These are phyloP conservation scores for Phytophthora citrophthora DNA, from an alignment of 352 stramenopile genomes.

Conservation along the genomic window DNA sequence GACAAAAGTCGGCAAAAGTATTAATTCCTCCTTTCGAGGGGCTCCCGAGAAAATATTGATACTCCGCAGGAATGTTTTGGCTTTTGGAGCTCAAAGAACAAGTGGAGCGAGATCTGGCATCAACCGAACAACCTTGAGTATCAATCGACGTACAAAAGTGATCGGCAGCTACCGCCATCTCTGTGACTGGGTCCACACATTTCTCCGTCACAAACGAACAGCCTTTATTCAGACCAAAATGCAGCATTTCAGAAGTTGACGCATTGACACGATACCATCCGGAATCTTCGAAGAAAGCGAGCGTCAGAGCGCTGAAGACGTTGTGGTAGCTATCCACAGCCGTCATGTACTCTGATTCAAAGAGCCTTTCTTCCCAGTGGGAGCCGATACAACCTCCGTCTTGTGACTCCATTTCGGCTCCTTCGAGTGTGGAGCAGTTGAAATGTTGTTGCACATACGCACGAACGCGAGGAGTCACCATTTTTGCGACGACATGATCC, in stretches of 20 bases:
- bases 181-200: slow-evolving; percentile 54
- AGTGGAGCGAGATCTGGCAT: slow-evolving; percentile 61
- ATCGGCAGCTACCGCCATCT: slow-evolving; percentile 40
- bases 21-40: slow-evolving; percentile 52
- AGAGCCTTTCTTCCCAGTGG: slow-evolving; percentile 82
- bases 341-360: slow-evolving; percentile 80
- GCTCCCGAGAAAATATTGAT: slow-evolving; percentile 65
- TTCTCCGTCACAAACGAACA: slow-evolving; percentile 65
- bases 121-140: slow-evolving; percentile 67
- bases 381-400: slow-evolving; percentile 74
- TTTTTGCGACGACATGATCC: slow-evolving; percentile 53
- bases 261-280: slow-evolving; percentile 74
- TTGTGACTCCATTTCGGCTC: slow-evolving; percentile 76
- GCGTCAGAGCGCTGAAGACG: slow-evolving; percentile 62
- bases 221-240: slow-evolving; percentile 62
- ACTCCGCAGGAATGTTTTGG: slow-evolving; percentile 46
- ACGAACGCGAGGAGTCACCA: slow-evolving; percentile 62
- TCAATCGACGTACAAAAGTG: slow-evolving; percentile 56
- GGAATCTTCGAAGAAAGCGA: slow-evolving; percentile 81
- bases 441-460: slow-evolving; percentile 66
- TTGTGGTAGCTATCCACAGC: slow-evolving; percentile 72
- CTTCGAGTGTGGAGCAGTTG: slow-evolving; percentile 54
- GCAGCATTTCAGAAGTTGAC: slow-evolving; percentile 48
- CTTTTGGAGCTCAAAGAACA: slow-evolving; percentile 48
- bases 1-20: slow-evolving; percentile 72